Percentiles rank a stretch among this genome's conserved stretches.
phyloP scores from a whole-genome alignment of 805 yeast species.

The Priceomyces haplophilus region DNA sequence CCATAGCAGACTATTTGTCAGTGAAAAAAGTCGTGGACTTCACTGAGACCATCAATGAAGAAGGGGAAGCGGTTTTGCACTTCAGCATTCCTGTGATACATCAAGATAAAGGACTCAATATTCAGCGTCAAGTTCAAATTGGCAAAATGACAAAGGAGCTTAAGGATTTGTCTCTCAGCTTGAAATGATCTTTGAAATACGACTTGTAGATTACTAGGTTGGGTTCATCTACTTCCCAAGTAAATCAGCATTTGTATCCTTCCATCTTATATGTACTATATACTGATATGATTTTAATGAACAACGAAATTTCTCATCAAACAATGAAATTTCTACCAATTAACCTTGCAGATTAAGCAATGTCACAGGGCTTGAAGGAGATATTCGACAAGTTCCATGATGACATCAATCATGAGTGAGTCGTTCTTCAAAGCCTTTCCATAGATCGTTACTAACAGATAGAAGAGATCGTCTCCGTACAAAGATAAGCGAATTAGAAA shows the following conservation, averaged over 20 bases:
- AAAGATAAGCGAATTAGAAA: constrained; percentile 13
- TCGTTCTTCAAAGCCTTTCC: neutral
- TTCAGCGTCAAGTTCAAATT: constrained; percentile 4
- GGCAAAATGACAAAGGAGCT: constrained; percentile 5
- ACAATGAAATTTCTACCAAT: too few relatives aligned
- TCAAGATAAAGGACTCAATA: neutral
- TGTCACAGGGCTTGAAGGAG: neutral
- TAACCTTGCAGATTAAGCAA: too few relatives aligned
- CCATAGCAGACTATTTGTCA: constrained; percentile 3
- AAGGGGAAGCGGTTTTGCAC: constrained; percentile 4
- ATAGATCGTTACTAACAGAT: constrained; percentile 4
- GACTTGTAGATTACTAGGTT: too few relatives aligned
- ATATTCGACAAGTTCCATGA: constrained; percentile 7
- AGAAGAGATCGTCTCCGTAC: constrained; percentile 7
- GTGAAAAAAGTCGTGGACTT: constrained; percentile 6
- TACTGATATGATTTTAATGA: too few relatives aligned
- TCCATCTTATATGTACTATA: too few relatives aligned
- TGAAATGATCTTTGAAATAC: constrained; percentile 1
- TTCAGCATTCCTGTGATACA: neutral
- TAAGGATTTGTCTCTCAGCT: constrained; percentile 1
- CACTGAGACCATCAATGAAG: neutral
- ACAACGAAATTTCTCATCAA: too few relatives aligned
- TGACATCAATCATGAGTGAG: constrained; percentile 9
- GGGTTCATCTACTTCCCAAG: too few relatives aligned
- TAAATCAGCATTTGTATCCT: too few relatives aligned